Conservation (phyloP, 2,329 filamentous ascomycete species). For the Bipolaris victoriae region DNA sequence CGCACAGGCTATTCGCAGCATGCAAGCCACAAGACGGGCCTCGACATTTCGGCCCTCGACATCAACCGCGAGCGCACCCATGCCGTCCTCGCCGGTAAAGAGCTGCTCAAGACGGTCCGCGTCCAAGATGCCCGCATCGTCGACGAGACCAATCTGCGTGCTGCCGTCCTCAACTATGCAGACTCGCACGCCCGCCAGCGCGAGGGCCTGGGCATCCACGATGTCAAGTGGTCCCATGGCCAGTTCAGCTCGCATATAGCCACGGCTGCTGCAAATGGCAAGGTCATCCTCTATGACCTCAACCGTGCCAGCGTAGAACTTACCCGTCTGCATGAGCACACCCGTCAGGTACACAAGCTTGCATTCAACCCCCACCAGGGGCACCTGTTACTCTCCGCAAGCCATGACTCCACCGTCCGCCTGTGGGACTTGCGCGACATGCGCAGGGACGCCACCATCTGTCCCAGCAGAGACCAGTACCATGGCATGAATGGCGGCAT, state of each 20-base stretch:
- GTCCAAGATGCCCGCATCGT: slow-evolving; percentile 63
- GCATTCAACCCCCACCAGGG: slow-evolving; percentile 69
- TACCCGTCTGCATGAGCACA: slow-evolving; percentile 68
- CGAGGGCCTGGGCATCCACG: slow-evolving; percentile 66
- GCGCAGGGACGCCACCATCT: slow-evolving; percentile 57
- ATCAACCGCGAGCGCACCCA: slow-evolving; percentile 68
- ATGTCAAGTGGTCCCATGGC: slow-evolving; percentile 72
- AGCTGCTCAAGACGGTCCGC: slow-evolving; percentile 69
- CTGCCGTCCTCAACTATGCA: slow-evolving; percentile 64
- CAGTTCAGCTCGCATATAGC: slow-evolving; percentile 66
- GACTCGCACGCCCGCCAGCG: slow-evolving; percentile 58
- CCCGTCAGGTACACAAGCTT: slow-evolving; percentile 68
- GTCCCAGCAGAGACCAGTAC: slow-evolving; percentile 62
- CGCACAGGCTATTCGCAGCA: slow-evolving; percentile 60
- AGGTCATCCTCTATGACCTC: slow-evolving; percentile 69
- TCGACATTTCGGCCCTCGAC: slow-evolving; percentile 67
- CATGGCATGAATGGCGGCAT: slow-evolving; percentile 66
- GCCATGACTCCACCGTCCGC: slow-evolving; percentile 68
- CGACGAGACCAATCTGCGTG: slow-evolving; percentile 68
- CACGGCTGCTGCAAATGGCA: slow-evolving; percentile 68
- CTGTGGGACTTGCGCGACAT: slow-evolving; percentile 69
- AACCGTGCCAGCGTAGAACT: slow-evolving; percentile 66
- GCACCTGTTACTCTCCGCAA: slow-evolving; percentile 66
- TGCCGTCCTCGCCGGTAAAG: slow-evolving; percentile 68
- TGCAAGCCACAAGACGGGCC: slow-evolving; percentile 67